Conservation (phyloP, 371 early-diverging fungal genomes). For the Mucor sp. region DNA sequence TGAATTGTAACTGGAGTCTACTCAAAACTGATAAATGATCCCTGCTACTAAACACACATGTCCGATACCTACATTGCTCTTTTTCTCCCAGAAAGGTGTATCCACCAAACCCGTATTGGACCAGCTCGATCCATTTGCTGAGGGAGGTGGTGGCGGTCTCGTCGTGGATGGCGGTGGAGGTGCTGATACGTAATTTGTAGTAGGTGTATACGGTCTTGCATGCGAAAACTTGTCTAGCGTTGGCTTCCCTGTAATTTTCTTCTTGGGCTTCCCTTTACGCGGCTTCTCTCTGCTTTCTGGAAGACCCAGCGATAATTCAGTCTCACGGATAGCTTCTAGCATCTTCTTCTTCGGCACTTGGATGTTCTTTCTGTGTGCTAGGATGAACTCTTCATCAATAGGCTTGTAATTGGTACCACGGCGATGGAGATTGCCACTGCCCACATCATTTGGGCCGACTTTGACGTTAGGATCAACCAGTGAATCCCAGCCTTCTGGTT, state of each 20-base stretch:
- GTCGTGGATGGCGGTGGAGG: neutral
- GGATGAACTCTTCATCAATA: conserved; percentile 23
- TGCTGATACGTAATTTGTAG: neutral
- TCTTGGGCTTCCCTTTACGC: neutral
- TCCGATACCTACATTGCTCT: neutral
- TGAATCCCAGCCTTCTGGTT: conserved; percentile 16
- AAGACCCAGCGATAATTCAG: neutral
- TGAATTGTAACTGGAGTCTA: neutral
- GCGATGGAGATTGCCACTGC: conserved; percentile 29
- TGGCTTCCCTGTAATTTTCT: neutral
- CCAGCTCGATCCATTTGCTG: conserved; percentile 1
- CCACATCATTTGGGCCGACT: conserved; percentile 18
- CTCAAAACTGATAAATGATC: neutral
- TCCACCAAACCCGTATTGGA: conserved; percentile 13
- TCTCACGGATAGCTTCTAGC: neutral
- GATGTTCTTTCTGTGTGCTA: conserved; percentile 18
- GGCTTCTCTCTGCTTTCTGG: neutral
- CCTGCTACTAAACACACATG: neutral
- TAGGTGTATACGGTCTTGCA: neutral
- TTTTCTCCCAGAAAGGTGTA: conserved; percentile 27
- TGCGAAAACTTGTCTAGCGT: neutral
- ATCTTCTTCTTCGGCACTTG: conserved; percentile 11
- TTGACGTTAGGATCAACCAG: conserved; percentile 20
- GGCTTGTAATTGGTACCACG: conserved; percentile 29
- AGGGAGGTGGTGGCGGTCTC: neutral